A percentile compares a stretch with the other conserved stretches of the same genome.
phyloP scores from a whole-genome alignment of 805 yeast genomes.

The Candida sanyiensis region DNA sequence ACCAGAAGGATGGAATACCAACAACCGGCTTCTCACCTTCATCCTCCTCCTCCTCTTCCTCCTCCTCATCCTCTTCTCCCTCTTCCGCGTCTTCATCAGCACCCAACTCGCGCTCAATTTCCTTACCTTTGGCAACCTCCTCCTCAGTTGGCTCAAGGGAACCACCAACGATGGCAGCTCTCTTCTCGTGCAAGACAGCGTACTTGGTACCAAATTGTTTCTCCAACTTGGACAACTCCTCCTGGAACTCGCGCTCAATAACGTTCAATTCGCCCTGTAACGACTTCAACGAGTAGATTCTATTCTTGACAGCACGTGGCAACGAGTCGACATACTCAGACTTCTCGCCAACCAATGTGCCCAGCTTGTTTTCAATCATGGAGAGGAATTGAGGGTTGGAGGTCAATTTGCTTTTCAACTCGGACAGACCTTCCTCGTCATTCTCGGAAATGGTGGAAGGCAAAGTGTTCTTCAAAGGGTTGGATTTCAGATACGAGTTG shows the following conservation, averaged over 20 bases:
- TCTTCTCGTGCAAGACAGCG: conserved; percentile 67
- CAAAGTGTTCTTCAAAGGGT: conserved; percentile 41
- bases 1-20: conserved; percentile 95
- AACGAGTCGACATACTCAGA: conserved; percentile 80
- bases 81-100: conserved; percentile 38
- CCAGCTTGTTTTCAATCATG: conserved; percentile 85
- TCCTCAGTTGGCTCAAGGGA: conserved; percentile 67
- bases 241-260: conserved; percentile 87
- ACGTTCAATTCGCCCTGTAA: conserved; percentile 74
- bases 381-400: conserved; percentile 79
- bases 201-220: conserved; percentile 68
- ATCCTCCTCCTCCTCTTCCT: conserved; percentile 39
- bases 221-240: conserved; percentile 81
- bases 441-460: conserved; percentile 68
- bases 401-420: conserved; percentile 43
- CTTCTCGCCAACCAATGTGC: conserved; percentile 76
- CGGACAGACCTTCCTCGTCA: conserved; percentile 38
- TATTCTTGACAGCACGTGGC: conserved; percentile 64
- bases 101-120: conserved; percentile 51
- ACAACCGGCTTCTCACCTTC: conserved; percentile 40
- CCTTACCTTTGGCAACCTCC: conserved; percentile 75
- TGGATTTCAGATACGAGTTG: conserved; percentile 61
- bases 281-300: conserved; percentile 78
- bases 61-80: conserved; percentile 37
- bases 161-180: conserved; percentile 71